These are phyloP conservation scores for Alternaria ventricosa DNA, from an alignment of 2,329 filamentous ascomycete species.

Conservation along the genomic window DNA sequence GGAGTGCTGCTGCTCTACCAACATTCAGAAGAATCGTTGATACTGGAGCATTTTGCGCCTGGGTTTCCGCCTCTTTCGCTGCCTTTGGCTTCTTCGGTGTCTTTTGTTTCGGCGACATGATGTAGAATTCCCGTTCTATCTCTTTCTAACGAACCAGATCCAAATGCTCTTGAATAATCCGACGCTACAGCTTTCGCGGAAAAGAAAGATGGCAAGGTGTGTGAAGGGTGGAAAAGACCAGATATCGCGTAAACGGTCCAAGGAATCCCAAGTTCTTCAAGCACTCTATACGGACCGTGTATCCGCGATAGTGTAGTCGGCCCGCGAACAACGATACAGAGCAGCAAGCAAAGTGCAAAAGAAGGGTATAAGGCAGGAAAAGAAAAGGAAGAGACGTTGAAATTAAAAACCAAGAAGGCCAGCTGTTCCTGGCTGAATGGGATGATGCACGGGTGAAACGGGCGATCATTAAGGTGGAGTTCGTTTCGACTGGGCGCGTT, in stretches of 20 bases:
- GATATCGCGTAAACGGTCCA: conserved; percentile 12
- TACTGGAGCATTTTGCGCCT: conserved; percentile 29
- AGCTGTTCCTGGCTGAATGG: conserved; percentile 36
- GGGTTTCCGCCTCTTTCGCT: conserved; percentile 32
- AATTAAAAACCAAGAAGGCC: conserved; percentile 34
- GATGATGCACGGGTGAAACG: conserved; percentile 46
- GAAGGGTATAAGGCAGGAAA: conserved; percentile 13
- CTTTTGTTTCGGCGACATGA: conserved; percentile 44
- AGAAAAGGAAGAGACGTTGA: conserved; percentile 13
- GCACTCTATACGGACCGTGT: conserved; percentile 26
- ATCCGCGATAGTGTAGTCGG: conserved; percentile 26
- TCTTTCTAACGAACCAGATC: conserved; percentile 1
- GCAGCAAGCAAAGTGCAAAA: not conserved
- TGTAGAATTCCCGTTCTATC: conserved; percentile 4
- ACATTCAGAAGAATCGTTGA: conserved; percentile 39
- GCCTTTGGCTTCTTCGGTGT: conserved; percentile 45
- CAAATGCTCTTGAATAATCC: not conserved
- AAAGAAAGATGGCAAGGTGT: not conserved
- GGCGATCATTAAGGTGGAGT: conserved; percentile 31
- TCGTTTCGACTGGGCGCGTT: conserved; percentile 29
- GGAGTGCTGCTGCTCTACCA: conserved; percentile 50
- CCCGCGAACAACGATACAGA: conserved; percentile 24
- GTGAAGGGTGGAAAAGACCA: conserved; percentile 19
- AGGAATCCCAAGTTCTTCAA: conserved; percentile 21
- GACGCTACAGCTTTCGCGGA: not conserved